Evolutionary conservation across 2,329 filamentous ascomycete species (phyloP), one percentile per base, ranked within the genome.

Genomic region (Alternaria angustiovoidea): DNA sequence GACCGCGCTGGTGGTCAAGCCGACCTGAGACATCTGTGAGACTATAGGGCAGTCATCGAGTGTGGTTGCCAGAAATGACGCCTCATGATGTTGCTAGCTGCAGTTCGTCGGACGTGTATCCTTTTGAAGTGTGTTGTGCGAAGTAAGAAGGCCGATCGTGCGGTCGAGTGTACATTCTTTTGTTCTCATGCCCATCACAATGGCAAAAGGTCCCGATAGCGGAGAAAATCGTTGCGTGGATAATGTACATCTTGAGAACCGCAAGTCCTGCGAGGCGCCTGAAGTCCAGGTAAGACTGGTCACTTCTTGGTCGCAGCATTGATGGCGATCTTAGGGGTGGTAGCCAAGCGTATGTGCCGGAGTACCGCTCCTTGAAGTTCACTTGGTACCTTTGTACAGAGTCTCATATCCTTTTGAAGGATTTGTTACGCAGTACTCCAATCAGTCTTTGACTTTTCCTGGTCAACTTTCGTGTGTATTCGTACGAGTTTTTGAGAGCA

Each of bases 121-220:
- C 51, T 28, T 52, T 62, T 69, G 32, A 36, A 67, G 67, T 49
- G 41, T 52, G 18, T 42, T 57, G 47, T 63, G 64, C 59, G 59
- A 58, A 36, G 24, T 53, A 57, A 55, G 60, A 26, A 39, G 52
- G 44, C 36, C 48, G 51, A 61, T 46, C 36, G 47, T 26, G 26
- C 24, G 26, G 36, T 47, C 43, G 24, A 47, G 41, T 49, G 30
- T 54, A 42, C 30, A 36, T 32, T 36, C 24, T 16, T n/a, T 48
- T 20, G 22, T 54, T 36, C 43, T n/a, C 12, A 42, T 12, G 20
- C 47, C 38, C 36, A 51, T 24, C 41, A 39, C 46, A 26, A 26
- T 46, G 20, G 44, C 47, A 44, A 28, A 47, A 38, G 22, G 32
- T 14, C 11, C 56, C 51, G 39, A 36, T 53, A 8, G 22, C 39